Percentiles rank a stretch among this genome's conserved stretches.
Conservation (phyloP, 768 basidiomycete species). For the Ramaria sp. region DNA sequence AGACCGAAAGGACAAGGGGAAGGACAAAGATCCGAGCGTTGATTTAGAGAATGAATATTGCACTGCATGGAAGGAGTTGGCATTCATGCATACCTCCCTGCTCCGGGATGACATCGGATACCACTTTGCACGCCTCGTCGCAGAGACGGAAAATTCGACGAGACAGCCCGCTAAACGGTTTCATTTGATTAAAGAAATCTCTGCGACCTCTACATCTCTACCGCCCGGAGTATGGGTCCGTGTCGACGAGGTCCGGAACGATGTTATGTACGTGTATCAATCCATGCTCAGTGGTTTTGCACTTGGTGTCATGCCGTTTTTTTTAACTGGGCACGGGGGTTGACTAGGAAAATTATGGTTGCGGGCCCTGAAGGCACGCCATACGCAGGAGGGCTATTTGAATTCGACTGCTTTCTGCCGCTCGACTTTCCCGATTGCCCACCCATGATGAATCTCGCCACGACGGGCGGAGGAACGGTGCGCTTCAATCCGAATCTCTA, state of each 20-base stretch:
- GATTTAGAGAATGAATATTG: slow-evolving; percentile 31
- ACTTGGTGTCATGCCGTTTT: too few species aligned
- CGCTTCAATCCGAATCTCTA: slow-evolving; percentile 51
- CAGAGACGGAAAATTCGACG: slow-evolving; percentile 25
- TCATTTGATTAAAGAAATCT: slow-evolving; percentile 46
- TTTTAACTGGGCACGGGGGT: too few species aligned
- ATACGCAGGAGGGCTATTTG: slow-evolving; percentile 58
- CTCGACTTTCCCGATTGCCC: slow-evolving; percentile 36
- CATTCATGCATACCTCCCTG: slow-evolving; percentile 34
- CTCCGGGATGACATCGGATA: slow-evolving; percentile 21
- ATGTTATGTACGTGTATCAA: slow-evolving; percentile 39
- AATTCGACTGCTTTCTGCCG: slow-evolving; percentile 48
- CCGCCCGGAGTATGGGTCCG: slow-evolving; percentile 47
- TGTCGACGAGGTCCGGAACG: slow-evolving; percentile 46
- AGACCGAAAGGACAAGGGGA: slow-evolving; percentile 21
- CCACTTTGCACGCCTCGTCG: slow-evolving; percentile 25
- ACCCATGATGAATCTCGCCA: slow-evolving; percentile 39
- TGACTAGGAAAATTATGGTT: slow-evolving; percentile 48
- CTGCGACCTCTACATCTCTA: slow-evolving; percentile 41
- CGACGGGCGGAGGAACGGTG: slow-evolving; percentile 39
- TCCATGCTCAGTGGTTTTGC: too few species aligned
- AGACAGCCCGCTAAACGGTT: slow-evolving; percentile 36
- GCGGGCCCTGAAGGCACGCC: slow-evolving; percentile 58
- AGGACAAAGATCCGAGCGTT: slow-evolving; percentile 23
- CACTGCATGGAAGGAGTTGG: slow-evolving; percentile 33